Base-by-base conservation (phyloP, 768 basidiomycete species). In the Boletus subparvulus region DNA sequence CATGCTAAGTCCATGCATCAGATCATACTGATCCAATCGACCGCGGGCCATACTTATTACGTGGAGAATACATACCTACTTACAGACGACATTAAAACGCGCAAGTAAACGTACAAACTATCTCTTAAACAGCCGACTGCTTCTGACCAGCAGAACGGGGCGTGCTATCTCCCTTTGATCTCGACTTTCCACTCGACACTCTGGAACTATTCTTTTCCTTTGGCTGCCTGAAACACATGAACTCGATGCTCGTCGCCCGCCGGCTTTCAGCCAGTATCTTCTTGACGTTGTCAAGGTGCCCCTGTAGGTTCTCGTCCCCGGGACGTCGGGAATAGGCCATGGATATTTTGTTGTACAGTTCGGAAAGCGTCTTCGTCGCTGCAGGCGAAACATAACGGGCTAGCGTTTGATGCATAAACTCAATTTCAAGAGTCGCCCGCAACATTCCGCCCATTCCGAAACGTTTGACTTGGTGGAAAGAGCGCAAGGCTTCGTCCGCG, bases 401-500 rank as follows among this genome's bases (percentile, higher is more conserved):
- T 41, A 99, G 78, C 7, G 92, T 94, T 75, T 98, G 97, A 72
- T 99, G 96, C 80, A 98, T 87, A 77, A 98, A 98, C 75, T 98
- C 97, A 62, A 98, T 97, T 73, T 98, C 96, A 28, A 99, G 86
- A 6, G 97, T 98, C 14, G 97, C 97, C 47, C 92, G 85, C 43
- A 99, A 80, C 97, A 98, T 98, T 10, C 97, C 97, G 32, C 97
- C 97, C 88, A 98, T 97, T 17, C 95, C 94, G 67, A 97, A 98
- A 47, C 87, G 82, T 65, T 87, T 88, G 41, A 98, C 86, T 72
- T 94, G 87, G 63, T 83, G 83, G 82, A 99, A 95, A 72, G 87
- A 91, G 14, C 78, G 80, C 52, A 98, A 77, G 0, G 94, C 89
- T 65, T 94, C 92, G 10, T 83, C 80, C 14, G 94, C 89, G 17